Percentiles rank a stretch among this genome's conserved stretches.
phyloP scores from a whole-genome alignment of 1,284 basidiomycete species.

The Ganoderma lucidum region DNA sequence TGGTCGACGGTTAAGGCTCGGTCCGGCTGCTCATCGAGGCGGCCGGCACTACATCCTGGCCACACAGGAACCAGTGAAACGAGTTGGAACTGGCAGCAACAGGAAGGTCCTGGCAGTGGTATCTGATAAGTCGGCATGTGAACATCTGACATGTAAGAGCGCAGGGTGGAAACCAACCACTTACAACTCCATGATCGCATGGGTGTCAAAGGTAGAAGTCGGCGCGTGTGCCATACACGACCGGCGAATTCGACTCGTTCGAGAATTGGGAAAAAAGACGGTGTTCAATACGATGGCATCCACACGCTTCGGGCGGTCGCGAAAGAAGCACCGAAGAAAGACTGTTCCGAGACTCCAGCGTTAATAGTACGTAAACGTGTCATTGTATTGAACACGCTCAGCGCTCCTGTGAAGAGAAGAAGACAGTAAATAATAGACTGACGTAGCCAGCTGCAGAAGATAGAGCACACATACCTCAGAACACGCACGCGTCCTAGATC shows the following conservation, averaged over 20 bases:
- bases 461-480: background rate
- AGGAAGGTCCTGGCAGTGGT: background rate
- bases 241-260: background rate
- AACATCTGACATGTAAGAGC: conserved; percentile 20
- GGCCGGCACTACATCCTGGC: conserved; percentile 1
- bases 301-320: background rate
- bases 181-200: conserved; percentile 5
- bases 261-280: background rate
- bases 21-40: conserved; percentile 29
- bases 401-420: background rate
- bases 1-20: conserved; percentile 41
- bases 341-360: background rate
- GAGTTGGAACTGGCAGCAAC: conserved; percentile 5
- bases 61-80: conserved; percentile 19
- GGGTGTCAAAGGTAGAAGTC: background rate
- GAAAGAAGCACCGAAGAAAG: conserved; percentile 1
- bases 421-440: background rate
- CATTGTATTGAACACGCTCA: background rate
- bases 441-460: background rate
- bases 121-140: conserved; percentile 23
- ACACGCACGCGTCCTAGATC: background rate
- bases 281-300: background rate
- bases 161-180: background rate
- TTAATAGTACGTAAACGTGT: background rate
- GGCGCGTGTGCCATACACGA: background rate